A percentile compares a stretch with the other conserved stretches of the same genome.
phyloP scores from a whole-genome alignment of 2,329 filamentous ascomycete species.

The Colletotrichum cordylinicola region DNA sequence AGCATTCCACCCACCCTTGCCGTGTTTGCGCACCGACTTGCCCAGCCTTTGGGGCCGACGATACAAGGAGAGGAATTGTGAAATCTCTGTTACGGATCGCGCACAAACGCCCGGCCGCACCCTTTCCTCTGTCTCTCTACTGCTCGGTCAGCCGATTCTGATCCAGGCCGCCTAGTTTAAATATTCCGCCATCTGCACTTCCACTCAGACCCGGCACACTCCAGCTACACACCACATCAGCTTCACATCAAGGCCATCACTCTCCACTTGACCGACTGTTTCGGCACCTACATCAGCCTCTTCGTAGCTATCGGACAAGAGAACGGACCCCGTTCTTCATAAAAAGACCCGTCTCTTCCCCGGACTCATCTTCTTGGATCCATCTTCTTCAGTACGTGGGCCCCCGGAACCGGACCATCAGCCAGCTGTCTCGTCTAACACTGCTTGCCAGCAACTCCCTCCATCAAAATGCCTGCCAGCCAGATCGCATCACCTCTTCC shows the following conservation, averaged over 20 bases:
- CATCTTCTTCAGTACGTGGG: not conserved
- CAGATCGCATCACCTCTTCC: constrained; percentile 53
- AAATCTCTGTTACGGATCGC: constrained; percentile 22
- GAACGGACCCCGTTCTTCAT: not conserved
- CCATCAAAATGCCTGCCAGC: constrained; percentile 45
- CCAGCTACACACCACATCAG: not conserved
- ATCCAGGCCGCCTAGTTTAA: not conserved
- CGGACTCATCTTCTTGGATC: not conserved
- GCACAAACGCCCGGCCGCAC: constrained; percentile 13
- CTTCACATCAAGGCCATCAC: not conserved
- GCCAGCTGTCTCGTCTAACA: not conserved
- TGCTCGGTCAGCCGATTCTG: constrained; percentile 5
- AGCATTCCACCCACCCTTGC: constrained; percentile 17
- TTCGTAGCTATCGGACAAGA: not conserved
- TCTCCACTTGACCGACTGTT: not conserved
- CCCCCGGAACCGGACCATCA: not conserved
- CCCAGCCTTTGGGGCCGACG: constrained; percentile 10
- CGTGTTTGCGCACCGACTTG: constrained; percentile 20
- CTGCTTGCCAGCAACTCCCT: not conserved
- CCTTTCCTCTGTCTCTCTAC: not conserved
- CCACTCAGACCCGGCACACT: not conserved
- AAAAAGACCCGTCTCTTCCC: not conserved
- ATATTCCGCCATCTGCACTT: constrained; percentile 16
- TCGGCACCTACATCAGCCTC: not conserved
- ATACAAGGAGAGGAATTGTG: constrained; percentile 19